Evolutionary conservation across 495 filamentous ascomycete genomes (phyloP), one percentile per base, ranked within the genome.

Genomic region (Poronia punctata): DNA sequence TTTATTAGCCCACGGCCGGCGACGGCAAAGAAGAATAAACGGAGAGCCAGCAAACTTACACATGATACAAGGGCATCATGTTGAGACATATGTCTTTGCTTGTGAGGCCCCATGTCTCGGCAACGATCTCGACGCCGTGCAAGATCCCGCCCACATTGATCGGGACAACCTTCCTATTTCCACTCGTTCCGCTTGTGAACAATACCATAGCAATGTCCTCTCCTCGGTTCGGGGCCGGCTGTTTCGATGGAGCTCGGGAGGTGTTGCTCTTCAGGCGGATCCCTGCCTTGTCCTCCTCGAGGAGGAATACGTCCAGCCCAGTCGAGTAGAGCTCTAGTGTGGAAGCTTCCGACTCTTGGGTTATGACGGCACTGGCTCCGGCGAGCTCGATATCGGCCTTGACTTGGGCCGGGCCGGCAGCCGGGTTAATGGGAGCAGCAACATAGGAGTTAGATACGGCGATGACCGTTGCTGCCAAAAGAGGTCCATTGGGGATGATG

Each of bases 11-110:
- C 4, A 16, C 20, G 14, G 17, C 23, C 20, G 12, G 12, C 7
- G 12, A 39, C 12, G 20, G 26, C 10, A 23, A 20, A 4, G 4
- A 8, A 18, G 4, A 6, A 5, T 15, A 19, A 12, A 39, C 5
- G 26, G 20, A 6, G 21, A 2, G 22, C 6, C 9, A 16, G 23
- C 4, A 15, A 18, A 54, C 54, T 35, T 53, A 59, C 52, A 71
- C 61, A 46, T 71, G 68, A 46, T 65, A 61, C 15, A 71, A 54
- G 1, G 67, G 67, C 68, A 71, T 71, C 57, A 67, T 62, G 35
- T 69, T 67, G n/a, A 67, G 39, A 46, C 65, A 69, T 4, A 53
- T 49, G 44, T 67, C 64, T 7, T 49, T 40, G 15, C 48, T 37
- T 0, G 54, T 53, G 33, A 70, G 29, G 21, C 57, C 57, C 50